Base-by-base conservation (phyloP, 169 alveolate species). In the Cyclospora cayetanensis region DNA sequence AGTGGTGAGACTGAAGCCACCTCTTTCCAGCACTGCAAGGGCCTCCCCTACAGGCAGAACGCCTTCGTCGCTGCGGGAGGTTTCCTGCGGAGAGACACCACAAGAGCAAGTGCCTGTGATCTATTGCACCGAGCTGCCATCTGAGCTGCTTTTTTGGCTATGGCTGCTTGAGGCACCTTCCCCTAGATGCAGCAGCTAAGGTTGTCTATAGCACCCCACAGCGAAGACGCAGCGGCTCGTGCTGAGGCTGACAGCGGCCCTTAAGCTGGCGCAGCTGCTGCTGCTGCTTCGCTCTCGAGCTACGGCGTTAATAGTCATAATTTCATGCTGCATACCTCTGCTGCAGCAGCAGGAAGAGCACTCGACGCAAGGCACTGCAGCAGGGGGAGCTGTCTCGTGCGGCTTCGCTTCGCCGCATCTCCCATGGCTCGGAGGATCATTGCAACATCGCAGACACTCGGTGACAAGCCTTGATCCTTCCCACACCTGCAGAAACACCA, bases 401-500 rank as follows among this genome's bases (percentile, higher is more conserved):
- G 35, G 84, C 63, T 72, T 53, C 84, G 84, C 1, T 25, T 72
- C 41, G 84, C 84, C 41, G 84, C 84, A 39, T 72, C 84, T 9
- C 35, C 84, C 84, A 72, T 72, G 4, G 84, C 84, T 35, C 84
- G 53, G 39, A 72, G 35, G 18, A 72, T 35, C 84, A 72, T 37
- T 42, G 84, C 35, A 0, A 22, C 63, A 41, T 72, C 84, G n/a
- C 84, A 72, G 12, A 72, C 63, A 12, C 50, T 60, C 43, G 53
- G 50, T n/a, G 60, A 37, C 7, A 72, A 22, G 50, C 84, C 84
- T 60, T 72, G 84, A 35, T 41, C 60, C 15, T n/a, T 20, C 20
- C 84, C 84, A 39, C 84, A 72, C 84, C 84, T 72, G 60, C 84
- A 39, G 63, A n/a, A 72, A 42, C n/a, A 31, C 20, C 80, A 66